Percentiles rank a stretch among this genome's conserved stretches.
Conservation (phyloP, 1,139 yeast species). For the Taiozyma sp. region DNA sequence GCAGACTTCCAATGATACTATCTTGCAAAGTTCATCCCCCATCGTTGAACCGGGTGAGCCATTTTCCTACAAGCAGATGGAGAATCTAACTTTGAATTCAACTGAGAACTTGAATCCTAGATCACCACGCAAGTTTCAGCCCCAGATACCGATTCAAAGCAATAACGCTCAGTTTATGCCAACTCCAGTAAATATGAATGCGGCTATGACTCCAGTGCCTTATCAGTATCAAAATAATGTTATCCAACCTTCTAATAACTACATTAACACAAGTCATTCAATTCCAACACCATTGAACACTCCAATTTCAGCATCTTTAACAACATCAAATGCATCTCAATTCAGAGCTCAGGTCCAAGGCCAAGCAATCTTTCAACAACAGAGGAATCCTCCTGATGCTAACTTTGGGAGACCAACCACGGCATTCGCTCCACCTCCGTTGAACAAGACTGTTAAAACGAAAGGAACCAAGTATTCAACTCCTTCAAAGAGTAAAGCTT, state of each 20-base stretch:
- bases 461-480: neutral
- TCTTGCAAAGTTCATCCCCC: constrained; percentile 21
- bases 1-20: constrained; percentile 23
- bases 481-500: neutral
- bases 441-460: neutral
- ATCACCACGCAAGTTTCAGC: constrained; percentile 2
- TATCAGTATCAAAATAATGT: constrained; percentile 1
- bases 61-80: constrained; percentile 2
- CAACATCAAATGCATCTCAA: constrained; percentile 4
- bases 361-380: constrained; percentile 9
- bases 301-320: constrained; percentile 3
- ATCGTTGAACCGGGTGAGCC: constrained; percentile 9
- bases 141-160: constrained; percentile 1
- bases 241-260: neutral
- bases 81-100: constrained; percentile 3
- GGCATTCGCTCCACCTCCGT: neutral
- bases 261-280: neutral
- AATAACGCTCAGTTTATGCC: neutral
- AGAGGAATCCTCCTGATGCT: neutral
- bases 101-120: neutral
- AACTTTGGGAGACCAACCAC: neutral
- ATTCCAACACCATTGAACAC: neutral
- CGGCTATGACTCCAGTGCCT: neutral
- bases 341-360: constrained; percentile 10
- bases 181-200: neutral